Conservation (phyloP, 345 rosid species). For the Lagerstroemia speciosa region DNA sequence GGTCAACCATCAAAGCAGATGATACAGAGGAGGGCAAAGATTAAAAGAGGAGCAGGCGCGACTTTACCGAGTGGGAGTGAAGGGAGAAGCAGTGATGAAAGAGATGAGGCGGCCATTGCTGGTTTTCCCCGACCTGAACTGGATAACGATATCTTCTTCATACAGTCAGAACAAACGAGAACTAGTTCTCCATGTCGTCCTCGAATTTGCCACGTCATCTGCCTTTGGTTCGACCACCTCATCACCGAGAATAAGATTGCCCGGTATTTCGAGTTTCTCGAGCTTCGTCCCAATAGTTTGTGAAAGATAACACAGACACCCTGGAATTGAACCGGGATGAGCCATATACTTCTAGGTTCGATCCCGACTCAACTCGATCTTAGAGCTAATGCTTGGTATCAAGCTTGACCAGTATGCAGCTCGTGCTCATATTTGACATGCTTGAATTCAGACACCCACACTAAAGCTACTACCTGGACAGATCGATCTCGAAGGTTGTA, state of each 20-base stretch:
- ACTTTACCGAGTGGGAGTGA: conserved; percentile 23
- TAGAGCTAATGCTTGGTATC: too few species aligned
- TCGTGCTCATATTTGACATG: too few species aligned
- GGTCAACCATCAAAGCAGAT: conserved; percentile 14
- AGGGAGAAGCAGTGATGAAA: conserved; percentile 49
- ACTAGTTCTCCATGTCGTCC: not conserved
- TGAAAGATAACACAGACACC: not conserved
- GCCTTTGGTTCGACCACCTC: not conserved
- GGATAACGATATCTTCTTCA: conserved; percentile 54
- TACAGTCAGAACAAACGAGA: conserved; percentile 9
- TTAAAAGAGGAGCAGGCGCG: not conserved
- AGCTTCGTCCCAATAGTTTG: not conserved
- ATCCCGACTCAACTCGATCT: not conserved
- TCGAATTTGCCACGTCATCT: not conserved
- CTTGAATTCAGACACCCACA: not conserved
- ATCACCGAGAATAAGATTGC: not conserved
- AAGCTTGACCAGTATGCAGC: not conserved
- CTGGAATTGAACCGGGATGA: not conserved
- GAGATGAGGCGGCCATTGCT: conserved; percentile 44
- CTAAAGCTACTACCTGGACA: not conserved
- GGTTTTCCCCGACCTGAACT: not conserved
- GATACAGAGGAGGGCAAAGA: not conserved
- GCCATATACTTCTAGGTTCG: not conserved
- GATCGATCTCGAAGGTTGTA: too few species aligned
- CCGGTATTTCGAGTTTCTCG: not conserved